These are phyloP conservation scores for Setaria viridis DNA, from an alignment of 202 grass and related monocot genomes.

Conservation along the genomic window DNA sequence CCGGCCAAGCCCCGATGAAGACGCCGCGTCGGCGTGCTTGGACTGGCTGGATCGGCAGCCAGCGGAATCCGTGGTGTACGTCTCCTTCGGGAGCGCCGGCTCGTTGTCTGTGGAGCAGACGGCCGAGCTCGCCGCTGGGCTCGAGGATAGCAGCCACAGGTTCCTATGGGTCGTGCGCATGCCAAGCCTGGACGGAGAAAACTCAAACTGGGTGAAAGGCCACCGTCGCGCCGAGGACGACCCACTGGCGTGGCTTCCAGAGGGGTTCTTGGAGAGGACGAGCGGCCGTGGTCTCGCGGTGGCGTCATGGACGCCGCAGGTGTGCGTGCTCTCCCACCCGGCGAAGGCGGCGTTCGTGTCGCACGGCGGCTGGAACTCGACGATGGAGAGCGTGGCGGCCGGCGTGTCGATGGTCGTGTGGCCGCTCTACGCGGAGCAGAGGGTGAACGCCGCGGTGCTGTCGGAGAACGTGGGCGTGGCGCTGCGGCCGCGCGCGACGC, in stretches of 20 bases:
- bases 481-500: neutral
- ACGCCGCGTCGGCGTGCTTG: neutral
- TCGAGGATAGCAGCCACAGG: constrained; percentile 35
- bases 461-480: constrained; percentile 32
- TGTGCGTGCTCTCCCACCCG: constrained; percentile 43
- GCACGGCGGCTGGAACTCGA: constrained; percentile 64
- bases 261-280: constrained; percentile 41
- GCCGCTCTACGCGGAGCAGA: constrained; percentile 62
- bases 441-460: constrained; percentile 47
- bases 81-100: constrained; percentile 53
- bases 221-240: neutral
- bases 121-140: constrained; percentile 39
- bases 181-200: constrained; percentile 16
- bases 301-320: constrained; percentile 42
- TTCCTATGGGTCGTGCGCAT: constrained; percentile 49
- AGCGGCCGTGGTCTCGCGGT: constrained; percentile 17
- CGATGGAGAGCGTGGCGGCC: constrained; percentile 31
- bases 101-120: constrained; percentile 30
- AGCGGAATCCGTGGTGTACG: constrained; percentile 34
- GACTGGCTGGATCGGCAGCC: constrained; percentile 57
- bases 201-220: too few relatives aligned
- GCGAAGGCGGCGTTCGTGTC: constrained; percentile 58
- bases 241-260: constrained; percentile 20
- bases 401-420: constrained; percentile 57
- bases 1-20: neutral